Conservation (phyloP, 768 basidiomycete genomes). For the Pulveroboletus frians region DNA sequence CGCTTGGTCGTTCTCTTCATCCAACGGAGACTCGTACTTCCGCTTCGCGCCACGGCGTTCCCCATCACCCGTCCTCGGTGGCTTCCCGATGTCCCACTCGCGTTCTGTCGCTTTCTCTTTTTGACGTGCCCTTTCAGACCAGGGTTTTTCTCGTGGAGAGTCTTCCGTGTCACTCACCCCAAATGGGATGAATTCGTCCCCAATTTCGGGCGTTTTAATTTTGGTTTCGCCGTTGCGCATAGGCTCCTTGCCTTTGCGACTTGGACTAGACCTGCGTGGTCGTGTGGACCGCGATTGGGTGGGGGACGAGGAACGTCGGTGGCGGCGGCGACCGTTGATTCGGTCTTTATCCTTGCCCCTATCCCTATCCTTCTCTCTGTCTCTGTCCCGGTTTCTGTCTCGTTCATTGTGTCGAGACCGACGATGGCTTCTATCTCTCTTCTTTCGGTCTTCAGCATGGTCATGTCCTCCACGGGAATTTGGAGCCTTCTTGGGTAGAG, state of each 20-base stretch:
- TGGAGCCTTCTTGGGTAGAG: constrained; percentile 16
- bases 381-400: constrained; percentile 4
- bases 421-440: constrained; percentile 6
- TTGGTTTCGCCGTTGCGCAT: constrained; percentile 2
- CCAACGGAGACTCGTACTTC: constrained; percentile 40
- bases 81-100: constrained; percentile 40
- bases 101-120: constrained; percentile 27
- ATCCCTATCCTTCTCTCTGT: constrained; percentile 1
- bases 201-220: constrained; percentile 13
- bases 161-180: constrained; percentile 14
- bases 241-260: constrained; percentile 18
- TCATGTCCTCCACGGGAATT: constrained; percentile 16
- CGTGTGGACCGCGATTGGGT: constrained; percentile 15
- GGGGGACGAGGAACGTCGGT: constrained; percentile 15
- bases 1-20: constrained; percentile 38
- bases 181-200: constrained; percentile 32
- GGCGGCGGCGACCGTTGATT: background rate
- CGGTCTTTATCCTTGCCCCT: constrained; percentile 1
- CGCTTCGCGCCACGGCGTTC: constrained; percentile 37
- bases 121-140: constrained; percentile 15
- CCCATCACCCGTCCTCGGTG: constrained; percentile 18
- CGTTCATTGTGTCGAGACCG: constrained; percentile 8
- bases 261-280: constrained; percentile 6
- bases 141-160: constrained; percentile 6
- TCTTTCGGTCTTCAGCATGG: constrained; percentile 11